phyloP scores from a whole-genome alignment of 306 rosid genomes.

The Ziziphus jujuba region DNA sequence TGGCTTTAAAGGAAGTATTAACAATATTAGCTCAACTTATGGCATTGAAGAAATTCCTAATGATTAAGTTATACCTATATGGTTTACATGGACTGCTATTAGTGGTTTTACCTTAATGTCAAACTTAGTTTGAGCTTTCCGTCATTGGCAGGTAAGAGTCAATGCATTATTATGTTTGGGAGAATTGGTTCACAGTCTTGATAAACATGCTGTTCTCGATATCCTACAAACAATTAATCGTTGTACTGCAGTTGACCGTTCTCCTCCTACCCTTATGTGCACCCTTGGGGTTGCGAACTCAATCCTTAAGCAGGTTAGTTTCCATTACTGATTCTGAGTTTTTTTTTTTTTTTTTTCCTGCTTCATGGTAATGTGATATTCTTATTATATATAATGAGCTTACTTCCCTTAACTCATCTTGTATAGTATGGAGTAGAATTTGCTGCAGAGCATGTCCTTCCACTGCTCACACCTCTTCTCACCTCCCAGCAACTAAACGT shows the following conservation, averaged over 20 bases:
- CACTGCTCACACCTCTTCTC: constrained; percentile 75
- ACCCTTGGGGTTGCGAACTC: constrained; percentile 97
- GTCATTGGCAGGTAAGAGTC: constrained; percentile 80
- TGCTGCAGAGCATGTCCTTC: constrained; percentile 96
- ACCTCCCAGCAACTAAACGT: constrained; percentile 88
- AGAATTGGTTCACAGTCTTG: constrained; percentile 74
- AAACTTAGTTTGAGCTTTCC: constrained; percentile 16
- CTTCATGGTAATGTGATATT: constrained; percentile 13
- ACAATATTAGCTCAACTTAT: constrained; percentile 2
- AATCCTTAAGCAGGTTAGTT: constrained; percentile 75
- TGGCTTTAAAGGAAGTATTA: not conserved
- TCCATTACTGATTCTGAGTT: not conserved
- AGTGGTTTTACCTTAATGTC: constrained; percentile 10
- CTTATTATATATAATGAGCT: constrained; percentile 19
- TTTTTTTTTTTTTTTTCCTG: constrained; percentile 11
- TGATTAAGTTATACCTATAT: constrained; percentile 6
- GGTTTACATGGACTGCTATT: not conserved
- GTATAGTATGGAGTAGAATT: constrained; percentile 89
- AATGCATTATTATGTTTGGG: constrained; percentile 93
- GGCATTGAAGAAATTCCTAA: not conserved
- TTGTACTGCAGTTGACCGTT: constrained; percentile 91
- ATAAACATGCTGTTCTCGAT: constrained; percentile 78
- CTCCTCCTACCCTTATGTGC: constrained; percentile 99
- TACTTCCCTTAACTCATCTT: constrained; percentile 30
- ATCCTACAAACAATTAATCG: constrained; percentile 95